These are phyloP conservation scores for Piper longum DNA, from an alignment of 164 flowering plant species.

Conservation along the genomic window DNA sequence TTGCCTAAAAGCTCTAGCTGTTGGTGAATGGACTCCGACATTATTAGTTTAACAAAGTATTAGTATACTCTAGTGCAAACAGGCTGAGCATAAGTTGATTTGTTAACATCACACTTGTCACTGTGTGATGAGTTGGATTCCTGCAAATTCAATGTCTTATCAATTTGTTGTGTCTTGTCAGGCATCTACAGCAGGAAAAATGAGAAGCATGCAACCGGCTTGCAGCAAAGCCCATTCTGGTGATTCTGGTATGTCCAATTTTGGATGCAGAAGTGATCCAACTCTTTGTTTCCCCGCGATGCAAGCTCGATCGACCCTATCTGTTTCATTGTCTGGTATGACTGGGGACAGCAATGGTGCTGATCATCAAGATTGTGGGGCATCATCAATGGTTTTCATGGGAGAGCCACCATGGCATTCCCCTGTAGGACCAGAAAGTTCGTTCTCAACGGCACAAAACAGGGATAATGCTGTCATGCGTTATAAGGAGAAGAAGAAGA, in stretches of 20 bases:
- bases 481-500: constrained; percentile 78
- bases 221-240: constrained; percentile 77
- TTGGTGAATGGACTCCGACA: too few relatives aligned
- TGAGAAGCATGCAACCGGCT: constrained; percentile 46
- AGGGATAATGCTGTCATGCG: constrained; percentile 72
- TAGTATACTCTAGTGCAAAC: too few relatives aligned
- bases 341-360: constrained; percentile 51
- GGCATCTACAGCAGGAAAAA: constrained; percentile 8
- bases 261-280: constrained; percentile 62
- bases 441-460: constrained; percentile 25
- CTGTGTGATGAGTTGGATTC: neutral
- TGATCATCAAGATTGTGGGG: constrained; percentile 66
- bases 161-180: constrained; percentile 1
- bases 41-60: too few relatives aligned
- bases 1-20: too few relatives aligned
- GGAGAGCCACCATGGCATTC: constrained; percentile 78
- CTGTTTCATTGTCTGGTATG: constrained; percentile 47
- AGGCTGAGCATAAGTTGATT: too few relatives aligned
- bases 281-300: constrained; percentile 27
- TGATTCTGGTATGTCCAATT: constrained; percentile 42
- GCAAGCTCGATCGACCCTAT: constrained; percentile 42
- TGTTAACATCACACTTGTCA: neutral
- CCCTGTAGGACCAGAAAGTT: constrained; percentile 33
- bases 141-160: neutral
- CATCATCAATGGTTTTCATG: constrained; percentile 43